Evolutionary conservation across 352 stramenopile species (phyloP).

Genomic region (Pythium oligandrum): DNA sequence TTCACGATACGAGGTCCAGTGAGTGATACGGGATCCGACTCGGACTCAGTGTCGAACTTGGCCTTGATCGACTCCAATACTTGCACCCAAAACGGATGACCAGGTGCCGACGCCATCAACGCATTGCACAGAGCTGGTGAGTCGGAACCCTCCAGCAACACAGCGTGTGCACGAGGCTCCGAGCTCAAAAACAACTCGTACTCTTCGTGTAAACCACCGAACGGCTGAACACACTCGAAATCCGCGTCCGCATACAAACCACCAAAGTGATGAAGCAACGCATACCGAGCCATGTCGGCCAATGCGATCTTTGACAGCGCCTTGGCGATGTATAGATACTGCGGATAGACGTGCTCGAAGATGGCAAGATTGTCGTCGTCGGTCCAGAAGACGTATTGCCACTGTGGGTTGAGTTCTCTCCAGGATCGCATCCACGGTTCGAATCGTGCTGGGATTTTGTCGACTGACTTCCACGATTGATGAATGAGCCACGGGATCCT

Average conservation of each 20-base stretch:
- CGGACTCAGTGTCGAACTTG: slow-evolving; percentile 8
- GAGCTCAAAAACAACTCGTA: slow-evolving; percentile 42
- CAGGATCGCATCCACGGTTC: slow-evolving; percentile 55
- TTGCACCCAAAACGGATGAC: too few relatives aligned
- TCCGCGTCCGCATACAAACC: slow-evolving; percentile 51
- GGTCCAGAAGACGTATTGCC: slow-evolving; percentile 58
- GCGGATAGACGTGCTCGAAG: slow-evolving; percentile 40
- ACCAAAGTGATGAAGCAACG: slow-evolving; percentile 40
- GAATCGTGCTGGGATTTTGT: slow-evolving; percentile 38
- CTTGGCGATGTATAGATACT: slow-evolving; percentile 35
- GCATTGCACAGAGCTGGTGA: too few relatives aligned
- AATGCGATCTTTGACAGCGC: slow-evolving; percentile 38
- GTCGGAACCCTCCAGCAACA: too few relatives aligned
- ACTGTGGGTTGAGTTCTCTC: slow-evolving; percentile 29
- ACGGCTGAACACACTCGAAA: slow-evolving; percentile 43
- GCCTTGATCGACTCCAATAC: too few relatives aligned
- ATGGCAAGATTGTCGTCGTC: slow-evolving; percentile 47
- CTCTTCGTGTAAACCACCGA: slow-evolving; percentile 27
- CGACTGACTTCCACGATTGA: slow-evolving; percentile 48
- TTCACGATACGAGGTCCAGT: slow-evolving; percentile 49
- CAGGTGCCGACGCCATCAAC: too few relatives aligned
- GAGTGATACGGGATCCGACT: slow-evolving; percentile 30
- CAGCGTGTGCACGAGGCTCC: slow-evolving; percentile 13
- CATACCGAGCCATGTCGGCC: slow-evolving; percentile 50
- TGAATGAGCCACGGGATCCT: slow-evolving; percentile 49